Percentiles rank a stretch among this genome's conserved stretches.
phyloP scores from a whole-genome alignment of 2,329 filamentous ascomycete genomes.

The Colletotrichum australisinense region DNA sequence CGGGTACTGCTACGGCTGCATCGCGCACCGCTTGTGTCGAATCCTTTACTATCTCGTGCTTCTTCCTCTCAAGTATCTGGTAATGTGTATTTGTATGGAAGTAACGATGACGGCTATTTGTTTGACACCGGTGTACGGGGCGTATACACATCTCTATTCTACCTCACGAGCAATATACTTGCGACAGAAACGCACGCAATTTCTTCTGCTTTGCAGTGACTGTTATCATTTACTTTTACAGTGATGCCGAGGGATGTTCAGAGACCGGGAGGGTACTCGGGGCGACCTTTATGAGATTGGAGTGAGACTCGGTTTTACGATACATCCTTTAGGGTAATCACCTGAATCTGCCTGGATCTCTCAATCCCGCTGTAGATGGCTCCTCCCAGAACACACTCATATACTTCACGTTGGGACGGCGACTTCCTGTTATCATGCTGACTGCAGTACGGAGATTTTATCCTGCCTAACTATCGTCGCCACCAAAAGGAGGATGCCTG shows the following conservation, averaged over 20 bases:
- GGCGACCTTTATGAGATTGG: too few species aligned
- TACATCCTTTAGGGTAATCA: too few species aligned
- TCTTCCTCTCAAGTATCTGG: not conserved
- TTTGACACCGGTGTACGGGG: conserved; percentile 24
- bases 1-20: not conserved
- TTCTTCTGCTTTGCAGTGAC: not conserved
- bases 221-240: not conserved
- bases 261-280: too few species aligned
- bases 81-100: conserved; percentile 36
- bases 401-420: not conserved
- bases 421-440: not conserved
- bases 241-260: too few species aligned
- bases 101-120: conserved; percentile 19
- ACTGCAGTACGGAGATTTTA: not conserved
- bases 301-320: too few species aligned
- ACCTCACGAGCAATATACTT: not conserved
- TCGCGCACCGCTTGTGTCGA: not conserved
- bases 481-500: not conserved
- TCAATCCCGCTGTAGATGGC: too few species aligned
- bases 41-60: too few species aligned
- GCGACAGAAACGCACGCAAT: not conserved
- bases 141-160: conserved; percentile 26
- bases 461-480: not conserved
- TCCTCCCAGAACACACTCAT: not conserved
- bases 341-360: too few species aligned